Percentiles rank a stretch among this genome's conserved stretches.
Evolutionary conservation across 768 basidiomycete species (phyloP).

Genomic region (Pleurotus platypus): DNA sequence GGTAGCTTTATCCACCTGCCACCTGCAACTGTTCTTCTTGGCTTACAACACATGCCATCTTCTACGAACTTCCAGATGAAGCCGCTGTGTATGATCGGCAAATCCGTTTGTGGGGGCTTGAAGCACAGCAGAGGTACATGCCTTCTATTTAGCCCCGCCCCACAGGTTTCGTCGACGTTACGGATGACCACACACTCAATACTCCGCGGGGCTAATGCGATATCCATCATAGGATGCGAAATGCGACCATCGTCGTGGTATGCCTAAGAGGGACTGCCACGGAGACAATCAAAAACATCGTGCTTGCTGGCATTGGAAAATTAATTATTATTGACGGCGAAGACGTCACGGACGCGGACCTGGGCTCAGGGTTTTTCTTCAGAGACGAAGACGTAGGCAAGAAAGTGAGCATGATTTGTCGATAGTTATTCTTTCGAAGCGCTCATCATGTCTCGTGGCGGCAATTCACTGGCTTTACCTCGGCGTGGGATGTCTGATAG

Average conservation of each 20-base stretch:
- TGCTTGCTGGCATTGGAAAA: conserved; percentile 92
- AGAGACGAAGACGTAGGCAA: conserved; percentile 89
- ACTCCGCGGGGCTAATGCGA: conserved; percentile 10
- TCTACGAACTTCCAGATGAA: conserved; percentile 9
- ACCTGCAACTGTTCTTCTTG: not conserved
- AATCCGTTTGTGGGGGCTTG: conserved; percentile 96
- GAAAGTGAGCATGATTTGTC: conserved; percentile 52
- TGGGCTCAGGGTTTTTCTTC: conserved; percentile 92
- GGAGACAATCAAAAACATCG: conserved; percentile 96
- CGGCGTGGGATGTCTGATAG: conserved; percentile 41
- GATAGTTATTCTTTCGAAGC: not conserved
- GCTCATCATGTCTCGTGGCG: conserved; percentile 14
- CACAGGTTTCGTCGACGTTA: conserved; percentile 2
- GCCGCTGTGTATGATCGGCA: conserved; percentile 76
- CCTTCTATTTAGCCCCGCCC: conserved; percentile 3
- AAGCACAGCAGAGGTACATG: conserved; percentile 88
- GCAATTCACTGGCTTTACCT: conserved; percentile 38
- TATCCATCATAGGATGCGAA: conserved; percentile 71
- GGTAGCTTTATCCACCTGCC: not conserved
- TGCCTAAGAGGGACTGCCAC: conserved; percentile 82
- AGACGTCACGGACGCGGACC: conserved; percentile 76
- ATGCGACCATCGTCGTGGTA: conserved; percentile 84
- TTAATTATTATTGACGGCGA: conserved; percentile 81
- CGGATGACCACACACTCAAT: not conserved
- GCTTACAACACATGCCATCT: not conserved